Conservation (phyloP, 164 flowering plant species). For the Umbilicus rupestris region DNA sequence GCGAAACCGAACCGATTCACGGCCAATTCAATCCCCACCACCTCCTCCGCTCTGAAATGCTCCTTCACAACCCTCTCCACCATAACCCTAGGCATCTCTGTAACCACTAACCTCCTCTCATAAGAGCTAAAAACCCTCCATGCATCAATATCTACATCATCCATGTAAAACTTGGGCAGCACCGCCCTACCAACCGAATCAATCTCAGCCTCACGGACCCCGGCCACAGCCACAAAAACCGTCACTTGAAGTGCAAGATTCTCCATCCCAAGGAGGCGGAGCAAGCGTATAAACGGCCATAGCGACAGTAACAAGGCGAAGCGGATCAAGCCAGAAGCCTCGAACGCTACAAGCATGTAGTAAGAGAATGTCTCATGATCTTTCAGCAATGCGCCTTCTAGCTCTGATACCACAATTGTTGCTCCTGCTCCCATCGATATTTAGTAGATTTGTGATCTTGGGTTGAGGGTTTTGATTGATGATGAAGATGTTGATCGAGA, state of each 20-base stretch:
- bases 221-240: slow-evolving; percentile 59
- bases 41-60: slow-evolving; percentile 64
- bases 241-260: slow-evolving; percentile 49
- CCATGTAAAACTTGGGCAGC: slow-evolving; percentile 88
- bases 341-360: slow-evolving; percentile 93
- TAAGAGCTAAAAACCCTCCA: slow-evolving; percentile 55
- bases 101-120: slow-evolving; percentile 63
- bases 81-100: slow-evolving; percentile 57
- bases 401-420: slow-evolving; percentile 46
- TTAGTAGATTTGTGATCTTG: neutral
- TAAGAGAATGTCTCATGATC: slow-evolving; percentile 60
- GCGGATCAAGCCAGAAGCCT: slow-evolving; percentile 73
- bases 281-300: slow-evolving; percentile 61
- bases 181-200: slow-evolving; percentile 86
- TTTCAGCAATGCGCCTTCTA: slow-evolving; percentile 68
- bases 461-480: neutral
- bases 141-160: slow-evolving; percentile 64
- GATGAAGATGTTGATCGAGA: slow-evolving; percentile 2
- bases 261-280: slow-evolving; percentile 30
- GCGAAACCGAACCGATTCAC: slow-evolving; percentile 71
- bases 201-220: slow-evolving; percentile 47
- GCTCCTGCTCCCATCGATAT: neutral
- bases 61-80: slow-evolving; percentile 82
- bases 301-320: slow-evolving; percentile 44
- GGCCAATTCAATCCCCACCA: slow-evolving; percentile 57